phyloP scores from a whole-genome alignment of 1,284 basidiomycete genomes.

The Pascua guehoae region DNA sequence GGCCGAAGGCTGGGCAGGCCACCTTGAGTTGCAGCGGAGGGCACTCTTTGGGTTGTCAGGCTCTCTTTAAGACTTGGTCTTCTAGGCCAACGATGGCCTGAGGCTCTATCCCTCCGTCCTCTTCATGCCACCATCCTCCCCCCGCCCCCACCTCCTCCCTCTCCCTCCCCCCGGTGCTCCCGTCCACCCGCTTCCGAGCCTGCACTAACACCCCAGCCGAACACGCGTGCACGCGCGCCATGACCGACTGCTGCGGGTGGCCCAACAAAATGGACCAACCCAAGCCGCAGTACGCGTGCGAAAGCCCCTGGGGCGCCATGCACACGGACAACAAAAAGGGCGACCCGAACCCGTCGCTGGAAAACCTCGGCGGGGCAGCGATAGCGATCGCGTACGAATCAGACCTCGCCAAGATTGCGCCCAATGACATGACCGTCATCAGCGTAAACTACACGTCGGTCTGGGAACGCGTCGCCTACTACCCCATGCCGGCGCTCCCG shows the following conservation, averaged over 20 bases:
- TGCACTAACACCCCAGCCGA: background rate
- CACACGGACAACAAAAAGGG: slow-evolving; percentile 2
- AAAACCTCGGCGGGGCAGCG: slow-evolving; percentile 6
- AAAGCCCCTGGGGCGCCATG: background rate
- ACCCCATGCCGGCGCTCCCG: slow-evolving; percentile 54
- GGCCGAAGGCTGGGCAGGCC: too few relatives aligned
- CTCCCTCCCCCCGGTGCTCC: too few relatives aligned
- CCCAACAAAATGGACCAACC: background rate
- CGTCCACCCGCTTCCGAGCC: too few relatives aligned
- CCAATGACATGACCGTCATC: slow-evolving; percentile 66
- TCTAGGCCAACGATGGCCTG: too few relatives aligned
- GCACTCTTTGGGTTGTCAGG: background rate
- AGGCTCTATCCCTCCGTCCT: too few relatives aligned
- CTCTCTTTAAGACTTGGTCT: background rate
- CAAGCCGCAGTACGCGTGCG: slow-evolving; percentile 1
- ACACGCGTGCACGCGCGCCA: slow-evolving; percentile 3
- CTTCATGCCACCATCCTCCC: too few relatives aligned
- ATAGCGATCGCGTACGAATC: slow-evolving; percentile 7
- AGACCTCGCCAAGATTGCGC: slow-evolving; percentile 49
- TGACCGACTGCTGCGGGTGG: background rate
- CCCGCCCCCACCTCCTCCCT: too few relatives aligned
- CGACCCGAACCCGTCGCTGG: background rate
- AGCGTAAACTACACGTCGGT: slow-evolving; percentile 59
- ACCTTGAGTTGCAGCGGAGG: too few relatives aligned
- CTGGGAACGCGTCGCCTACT: slow-evolving; percentile 5